Base-by-base conservation (phyloP, 2,329 filamentous ascomycete genomes). In the Fusarium pilosicola region DNA sequence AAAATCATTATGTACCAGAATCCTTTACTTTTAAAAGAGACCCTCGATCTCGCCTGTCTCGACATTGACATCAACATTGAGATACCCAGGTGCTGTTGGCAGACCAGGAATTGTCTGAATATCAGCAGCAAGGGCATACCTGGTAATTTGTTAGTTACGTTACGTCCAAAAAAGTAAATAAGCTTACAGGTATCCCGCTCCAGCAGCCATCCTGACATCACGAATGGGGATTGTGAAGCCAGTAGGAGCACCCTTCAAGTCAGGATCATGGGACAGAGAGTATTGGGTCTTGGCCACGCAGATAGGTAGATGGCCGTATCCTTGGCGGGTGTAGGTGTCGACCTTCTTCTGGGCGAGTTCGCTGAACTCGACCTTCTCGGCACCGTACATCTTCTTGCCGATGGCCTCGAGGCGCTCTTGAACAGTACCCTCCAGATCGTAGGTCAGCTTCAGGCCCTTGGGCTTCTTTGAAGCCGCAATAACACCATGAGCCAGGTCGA, bases 251-350 rank as follows among this genome's bases (percentile, higher is more conserved):
- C 96, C 96, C 89, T 99, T 99, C 78, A 98, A 88, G 17, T 93
- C 91, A 6, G 96, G 93, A 82, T 99, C 95, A 83, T 98, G 96
- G 66, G 93, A 96, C 55, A 99, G 88, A 39, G 94, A 97, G 86
- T 99, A 99, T 84, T 99, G 96, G 20, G 96, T 99, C 91, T 99
- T 99, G 71, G 96, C 96, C 74, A 98, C 90, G 83, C 96, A 99
- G 80, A 98, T 97, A 41, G 96, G 96, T 74, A 99, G 86, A 83
- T 97, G 94, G 28, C 93, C 93, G 79, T 96, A 97, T 51, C 96
- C 96, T 83, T 98, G 96, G 81, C 91, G 90, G 38, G 93, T 95
- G 84, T 98, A 99, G 13, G 92, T 95, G 81, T 98, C 95, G 74
- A 98, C 93, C 90, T 99, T 98, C 86, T 95, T 94, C 86, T 97